phyloP scores from a whole-genome alignment of 257 asterid species.

The Rubia yunnanensis region DNA sequence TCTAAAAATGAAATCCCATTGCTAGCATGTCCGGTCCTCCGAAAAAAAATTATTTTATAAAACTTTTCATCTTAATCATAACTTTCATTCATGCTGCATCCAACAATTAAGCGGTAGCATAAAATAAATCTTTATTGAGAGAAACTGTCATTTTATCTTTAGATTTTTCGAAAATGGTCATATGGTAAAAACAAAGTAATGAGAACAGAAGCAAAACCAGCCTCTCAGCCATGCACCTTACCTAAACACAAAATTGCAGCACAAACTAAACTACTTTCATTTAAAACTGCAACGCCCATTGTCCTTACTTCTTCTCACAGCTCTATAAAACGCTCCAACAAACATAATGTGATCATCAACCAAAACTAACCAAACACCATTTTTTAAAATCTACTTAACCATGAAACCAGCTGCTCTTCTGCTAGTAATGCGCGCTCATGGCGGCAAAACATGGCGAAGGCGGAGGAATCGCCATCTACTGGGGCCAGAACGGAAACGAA shows the following conservation, averaged over 20 bases:
- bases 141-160: not conserved
- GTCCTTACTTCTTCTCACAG: not conserved
- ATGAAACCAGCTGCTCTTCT: not conserved
- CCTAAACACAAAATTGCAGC: not conserved
- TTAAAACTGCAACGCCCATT: not conserved
- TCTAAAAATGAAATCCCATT: too few species aligned
- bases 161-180: not conserved
- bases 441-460: not conserved
- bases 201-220: not conserved
- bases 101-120: too few species aligned
- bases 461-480: slow-evolving; percentile 46
- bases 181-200: not conserved
- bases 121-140: too few species aligned
- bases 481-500: slow-evolving; percentile 61
- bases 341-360: not conserved
- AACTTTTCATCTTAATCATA: too few species aligned
- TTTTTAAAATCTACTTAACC: not conserved
- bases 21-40: too few species aligned
- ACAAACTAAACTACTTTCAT: not conserved
- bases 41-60: too few species aligned
- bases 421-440: not conserved
- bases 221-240: not conserved
- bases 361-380: not conserved
- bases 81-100: too few species aligned
- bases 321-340: not conserved